Evolutionary conservation across 805 yeast species (phyloP), one percentile per base, ranked within the genome.

Genomic region (Cyberlindnera subsufficiens): DNA sequence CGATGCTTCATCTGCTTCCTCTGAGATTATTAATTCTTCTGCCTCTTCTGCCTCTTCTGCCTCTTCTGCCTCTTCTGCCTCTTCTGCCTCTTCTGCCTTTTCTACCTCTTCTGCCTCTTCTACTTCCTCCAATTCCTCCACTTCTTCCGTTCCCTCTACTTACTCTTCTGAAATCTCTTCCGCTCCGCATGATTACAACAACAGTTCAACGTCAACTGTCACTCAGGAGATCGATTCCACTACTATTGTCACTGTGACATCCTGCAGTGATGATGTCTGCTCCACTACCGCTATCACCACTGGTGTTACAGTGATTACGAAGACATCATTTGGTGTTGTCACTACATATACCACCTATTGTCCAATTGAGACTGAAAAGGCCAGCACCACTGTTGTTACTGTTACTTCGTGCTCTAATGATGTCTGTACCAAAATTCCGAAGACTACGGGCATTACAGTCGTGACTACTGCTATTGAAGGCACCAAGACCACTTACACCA

Each of bases 381-480:
- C 40, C 4, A 43, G 52, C 5, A 11, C 42, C 44, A 46, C 56
- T 36, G 46, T 47, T 5, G 39, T 49, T 6, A 47, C 50, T 1
- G 13, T 46, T 3, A 49, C 51, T 3, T 44, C 51, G 9, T 50
- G 54, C 38, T 18, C 16, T 9, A 49, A 47, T 40, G 54, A 59
- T 36, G 20, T 13, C 18, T 46, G 49, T 31, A 57, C 63, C 35
- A 48, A 57, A 18, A 57, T 64, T 19, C 38, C 48, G 11, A 45
- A 62, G 13, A 47, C 52, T 18, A 59, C 64, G 27, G 46, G 50
- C 29, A 47, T 53, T 14, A 49, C 59, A 8, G 49, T 55, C 8
- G 43, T 46, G 2, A 55, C 61, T 1, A 37, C 51, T 8, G 44
- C 58, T 22, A 22, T 22, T 22, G 27, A 9, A 9, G 27, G 27